phyloP scores from a whole-genome alignment of 1,284 basidiomycete genomes.

The Puccinia coronata region DNA sequence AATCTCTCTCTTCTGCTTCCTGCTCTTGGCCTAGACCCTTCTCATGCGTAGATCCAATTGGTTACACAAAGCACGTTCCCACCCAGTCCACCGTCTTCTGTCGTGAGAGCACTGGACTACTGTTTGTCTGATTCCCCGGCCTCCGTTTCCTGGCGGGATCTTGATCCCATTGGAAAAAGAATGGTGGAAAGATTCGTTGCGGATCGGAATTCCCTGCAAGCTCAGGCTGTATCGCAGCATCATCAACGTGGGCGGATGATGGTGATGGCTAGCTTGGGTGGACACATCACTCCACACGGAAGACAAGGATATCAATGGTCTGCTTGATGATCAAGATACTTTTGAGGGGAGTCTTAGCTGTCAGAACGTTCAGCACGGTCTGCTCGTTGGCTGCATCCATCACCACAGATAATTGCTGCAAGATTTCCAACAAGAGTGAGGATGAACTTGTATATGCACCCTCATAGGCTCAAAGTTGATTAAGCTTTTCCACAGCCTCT shows the following conservation, averaged over 20 bases:
- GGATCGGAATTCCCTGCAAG: constrained; percentile 22
- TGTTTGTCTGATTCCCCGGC: not conserved
- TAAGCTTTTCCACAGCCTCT: constrained; percentile 48
- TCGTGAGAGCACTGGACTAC: constrained; percentile 17
- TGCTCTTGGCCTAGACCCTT: not conserved
- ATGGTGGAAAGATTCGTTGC: constrained; percentile 20
- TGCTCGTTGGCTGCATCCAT: constrained; percentile 49
- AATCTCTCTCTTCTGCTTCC: not conserved
- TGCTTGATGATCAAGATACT: constrained; percentile 49
- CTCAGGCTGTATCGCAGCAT: constrained; percentile 17
- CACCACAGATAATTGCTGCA: constrained; percentile 48
- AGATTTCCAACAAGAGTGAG: constrained; percentile 35
- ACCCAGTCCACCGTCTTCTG: constrained; percentile 40
- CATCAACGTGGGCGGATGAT: too few relatives aligned
- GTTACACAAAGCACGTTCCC: not conserved
- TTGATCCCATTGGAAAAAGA: constrained; percentile 31
- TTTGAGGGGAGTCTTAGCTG: constrained; percentile 47
- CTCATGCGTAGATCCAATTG: not conserved
- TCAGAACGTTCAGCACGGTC: constrained; percentile 41
- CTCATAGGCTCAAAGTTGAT: constrained; percentile 45
- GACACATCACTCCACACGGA: constrained; percentile 42
- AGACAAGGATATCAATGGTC: constrained; percentile 48
- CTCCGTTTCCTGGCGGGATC: not conserved
- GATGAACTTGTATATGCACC: constrained; percentile 24
- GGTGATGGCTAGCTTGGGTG: constrained; percentile 35